These are phyloP conservation scores for Fusarium xyrophilum DNA, from an alignment of 2,329 filamentous ascomycete species.

Conservation along the genomic window DNA sequence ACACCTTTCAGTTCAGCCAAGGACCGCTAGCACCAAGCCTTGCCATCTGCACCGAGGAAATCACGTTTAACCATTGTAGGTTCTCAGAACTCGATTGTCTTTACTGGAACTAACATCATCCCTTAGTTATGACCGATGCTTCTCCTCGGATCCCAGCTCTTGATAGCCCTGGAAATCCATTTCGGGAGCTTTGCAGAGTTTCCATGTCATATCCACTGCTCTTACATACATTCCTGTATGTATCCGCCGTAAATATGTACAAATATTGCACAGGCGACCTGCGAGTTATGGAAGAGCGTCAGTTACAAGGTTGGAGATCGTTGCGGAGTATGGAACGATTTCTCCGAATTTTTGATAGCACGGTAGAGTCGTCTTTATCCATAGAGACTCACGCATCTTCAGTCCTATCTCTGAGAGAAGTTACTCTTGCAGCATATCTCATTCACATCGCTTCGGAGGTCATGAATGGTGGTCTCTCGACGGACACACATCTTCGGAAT, in stretches of 20 bases:
- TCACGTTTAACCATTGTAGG: not conserved
- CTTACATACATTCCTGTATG: not conserved
- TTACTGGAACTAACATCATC: not conserved
- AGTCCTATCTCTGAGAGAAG: not conserved
- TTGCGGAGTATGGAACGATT: not conserved
- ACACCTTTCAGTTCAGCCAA: too few species aligned
- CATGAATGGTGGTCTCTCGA: not conserved
- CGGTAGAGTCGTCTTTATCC: not conserved
- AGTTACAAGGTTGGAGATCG: not conserved
- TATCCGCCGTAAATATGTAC: not conserved
- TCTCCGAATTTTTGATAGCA: not conserved
- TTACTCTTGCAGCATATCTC: not conserved
- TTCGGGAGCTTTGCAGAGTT: not conserved
- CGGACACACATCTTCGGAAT: not conserved
- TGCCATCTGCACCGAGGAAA: not conserved
- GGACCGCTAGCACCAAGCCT: too few species aligned
- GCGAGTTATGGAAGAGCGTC: not conserved
- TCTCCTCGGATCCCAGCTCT: not conserved
- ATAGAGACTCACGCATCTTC: not conserved
- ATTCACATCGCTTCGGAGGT: not conserved
- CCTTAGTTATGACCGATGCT: not conserved
- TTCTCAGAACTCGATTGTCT: not conserved
- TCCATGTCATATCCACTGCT: not conserved
- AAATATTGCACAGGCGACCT: not conserved
- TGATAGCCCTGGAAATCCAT: not conserved